These are phyloP conservation scores for Solanum acaule DNA, from an alignment of 257 asterid species.

Conservation along the genomic window DNA sequence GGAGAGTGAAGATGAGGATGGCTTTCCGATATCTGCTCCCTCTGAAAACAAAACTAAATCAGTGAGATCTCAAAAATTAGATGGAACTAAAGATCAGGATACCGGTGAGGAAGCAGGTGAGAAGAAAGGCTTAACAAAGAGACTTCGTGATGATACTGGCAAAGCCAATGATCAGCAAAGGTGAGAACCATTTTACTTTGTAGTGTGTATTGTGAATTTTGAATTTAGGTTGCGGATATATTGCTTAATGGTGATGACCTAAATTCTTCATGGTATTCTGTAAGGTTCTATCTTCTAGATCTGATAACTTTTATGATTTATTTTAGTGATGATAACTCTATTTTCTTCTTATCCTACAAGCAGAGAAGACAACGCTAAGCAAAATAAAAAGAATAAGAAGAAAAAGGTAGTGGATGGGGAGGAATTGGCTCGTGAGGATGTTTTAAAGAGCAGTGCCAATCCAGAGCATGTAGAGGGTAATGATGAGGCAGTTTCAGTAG, in stretches of 20 bases:
- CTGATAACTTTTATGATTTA: background rate
- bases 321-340: background rate
- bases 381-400: slow-evolving; percentile 59
- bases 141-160: slow-evolving; percentile 40
- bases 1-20: slow-evolving; percentile 97
- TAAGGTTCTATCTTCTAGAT: background rate
- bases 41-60: slow-evolving; percentile 15
- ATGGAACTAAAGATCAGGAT: slow-evolving; percentile 10
- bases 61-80: slow-evolving; percentile 11
- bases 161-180: slow-evolving; percentile 34
- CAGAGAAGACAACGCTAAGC: slow-evolving; percentile 22
- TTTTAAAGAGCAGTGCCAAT: background rate
- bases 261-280: background rate
- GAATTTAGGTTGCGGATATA: background rate
- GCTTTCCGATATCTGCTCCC: slow-evolving; percentile 50
- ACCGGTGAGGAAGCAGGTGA: slow-evolving; percentile 16
- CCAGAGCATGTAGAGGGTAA: slow-evolving; percentile 4
- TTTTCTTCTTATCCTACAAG: background rate
- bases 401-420: slow-evolving; percentile 30
- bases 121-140: slow-evolving; percentile 30
- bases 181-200: slow-evolving; percentile 18
- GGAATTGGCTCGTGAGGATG: slow-evolving; percentile 21
- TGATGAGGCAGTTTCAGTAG: slow-evolving; percentile 23
- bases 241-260: background rate
- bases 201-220: background rate